Percentiles rank a stretch among this genome's conserved stretches.
phyloP scores from a whole-genome alignment of 2,329 filamentous ascomycete species.

The Aspergillus pseudoviridinutans region DNA sequence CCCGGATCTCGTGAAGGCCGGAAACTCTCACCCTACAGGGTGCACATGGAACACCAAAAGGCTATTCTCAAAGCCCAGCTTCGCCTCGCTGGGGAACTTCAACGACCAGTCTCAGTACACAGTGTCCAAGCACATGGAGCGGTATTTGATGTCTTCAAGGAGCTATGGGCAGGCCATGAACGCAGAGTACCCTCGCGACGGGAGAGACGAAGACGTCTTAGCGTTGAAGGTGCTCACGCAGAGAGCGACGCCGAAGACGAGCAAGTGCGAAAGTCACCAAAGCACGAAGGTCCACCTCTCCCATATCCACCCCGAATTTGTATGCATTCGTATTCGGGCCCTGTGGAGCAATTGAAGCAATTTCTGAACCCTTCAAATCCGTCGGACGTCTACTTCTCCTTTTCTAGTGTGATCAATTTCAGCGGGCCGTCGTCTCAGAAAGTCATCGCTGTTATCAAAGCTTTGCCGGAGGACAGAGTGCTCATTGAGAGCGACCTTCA shows the following conservation, averaged over 20 bases:
- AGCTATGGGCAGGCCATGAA: slow-evolving; percentile 58
- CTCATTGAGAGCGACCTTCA: slow-evolving; percentile 91
- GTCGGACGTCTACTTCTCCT: slow-evolving; percentile 77
- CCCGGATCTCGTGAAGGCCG: slow-evolving; percentile 59
- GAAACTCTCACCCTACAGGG: slow-evolving; percentile 53
- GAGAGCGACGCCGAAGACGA: slow-evolving; percentile 27
- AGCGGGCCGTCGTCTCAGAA: slow-evolving; percentile 51
- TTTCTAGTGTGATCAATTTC: slow-evolving; percentile 80
- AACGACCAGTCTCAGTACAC: slow-evolving; percentile 57
- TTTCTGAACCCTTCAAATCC: slow-evolving; percentile 73
- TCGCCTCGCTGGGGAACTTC: slow-evolving; percentile 55
- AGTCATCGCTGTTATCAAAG: slow-evolving; percentile 63
- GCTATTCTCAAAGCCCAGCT: slow-evolving; percentile 56
- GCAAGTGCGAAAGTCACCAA: slow-evolving; percentile 5
- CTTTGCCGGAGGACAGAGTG: slow-evolving; percentile 71
- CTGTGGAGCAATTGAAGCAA: slow-evolving; percentile 68
- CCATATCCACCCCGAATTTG: slow-evolving; percentile 86
- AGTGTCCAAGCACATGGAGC: slow-evolving; percentile 61
- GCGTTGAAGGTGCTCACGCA: slow-evolving; percentile 28
- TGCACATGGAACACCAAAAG: slow-evolving; percentile 56
- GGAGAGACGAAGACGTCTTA: slow-evolving; percentile 36
- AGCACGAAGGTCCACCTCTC: slow-evolving; percentile 32
- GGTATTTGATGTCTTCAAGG: slow-evolving; percentile 53
- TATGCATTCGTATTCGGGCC: slow-evolving; percentile 87
- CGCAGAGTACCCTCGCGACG: slow-evolving; percentile 47